Percentiles rank a stretch among this genome's conserved stretches.
Conservation (phyloP, 2,329 filamentous ascomycete genomes). For the Cucurbitaria berberidis region DNA sequence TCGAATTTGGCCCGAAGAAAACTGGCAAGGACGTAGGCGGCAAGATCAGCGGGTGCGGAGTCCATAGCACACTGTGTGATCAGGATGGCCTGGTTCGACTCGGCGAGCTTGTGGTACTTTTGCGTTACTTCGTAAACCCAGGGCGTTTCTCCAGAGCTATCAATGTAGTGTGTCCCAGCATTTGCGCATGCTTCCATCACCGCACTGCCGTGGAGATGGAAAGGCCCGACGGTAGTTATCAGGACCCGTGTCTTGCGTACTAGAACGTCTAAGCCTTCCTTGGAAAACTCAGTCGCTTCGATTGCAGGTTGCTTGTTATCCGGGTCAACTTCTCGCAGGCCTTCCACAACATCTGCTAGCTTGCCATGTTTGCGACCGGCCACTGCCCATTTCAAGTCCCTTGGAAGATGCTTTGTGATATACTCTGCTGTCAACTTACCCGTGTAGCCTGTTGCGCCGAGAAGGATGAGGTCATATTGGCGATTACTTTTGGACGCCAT, state of each 20-base stretch:
- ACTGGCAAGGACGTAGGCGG: neutral
- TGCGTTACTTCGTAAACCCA: neutral
- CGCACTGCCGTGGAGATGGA: neutral
- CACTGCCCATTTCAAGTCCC: neutral
- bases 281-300: neutral
- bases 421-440: neutral
- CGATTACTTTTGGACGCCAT: neutral
- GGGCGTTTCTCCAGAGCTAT: neutral
- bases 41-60: neutral
- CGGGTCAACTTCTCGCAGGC: neutral
- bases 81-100: neutral
- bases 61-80: neutral
- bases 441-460: neutral
- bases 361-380: neutral
- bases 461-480: neutral
- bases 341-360: neutral
- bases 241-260: neutral
- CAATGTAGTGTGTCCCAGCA: neutral
- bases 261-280: neutral
- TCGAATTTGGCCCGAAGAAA: neutral
- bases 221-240: neutral
- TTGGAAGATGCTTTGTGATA: neutral
- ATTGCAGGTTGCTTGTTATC: neutral
- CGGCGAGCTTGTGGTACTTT: neutral
- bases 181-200: neutral